Evolutionary conservation across 2,329 filamentous ascomycete species (phyloP), one percentile per base, ranked within the genome.

Genomic region (Monilinia fructicola): DNA sequence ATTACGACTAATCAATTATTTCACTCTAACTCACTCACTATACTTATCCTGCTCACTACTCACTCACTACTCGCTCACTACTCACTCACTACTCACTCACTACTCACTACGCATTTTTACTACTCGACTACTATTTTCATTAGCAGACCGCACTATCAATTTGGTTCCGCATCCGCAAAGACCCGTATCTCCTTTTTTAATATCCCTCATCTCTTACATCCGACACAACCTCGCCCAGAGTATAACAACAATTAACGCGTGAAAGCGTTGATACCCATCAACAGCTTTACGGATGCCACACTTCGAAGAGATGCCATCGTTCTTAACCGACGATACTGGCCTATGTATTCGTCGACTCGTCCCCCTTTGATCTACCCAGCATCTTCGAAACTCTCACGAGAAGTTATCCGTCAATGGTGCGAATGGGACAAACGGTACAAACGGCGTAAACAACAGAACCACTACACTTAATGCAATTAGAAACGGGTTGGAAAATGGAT

Each of bases 301-400:
- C 76, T 75, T 75, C 69, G 73, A 80, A 75, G 80, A 80, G 70
- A 85, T 85, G 83, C 81, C 83, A 76, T 80, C 80, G 71, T 78
- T 82, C 76, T 75, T 81, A 75, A 77, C 79, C 74, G 80, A 81
- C 74, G 76, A 80, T 71, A 71, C 73, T 66, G 75, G 72, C 66
- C 68, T 46, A 71, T 72, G 69, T 68, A 71, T 60, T 73, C 74
- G 63, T 68, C 73, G 62, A 74, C 65, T 68, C 71, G 73, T 23
- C 69, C 71, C 71, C 68, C 26, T 72, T 74, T 64, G 74, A 76
- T 73, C 74, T 78, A 74, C 75, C 77, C 76, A 74, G 74, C 77
- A 75, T 76, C 66, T 76, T 74, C 71, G 74, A 65, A 71, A 71
- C 46, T 73, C 74, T 38, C 71, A 73, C 68, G 75, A 77, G 55